Percentiles rank a stretch among this genome's conserved stretches.
Conservation (phyloP, 2,329 filamentous ascomycete genomes). For the Teratosphaeria gauchensis region DNA sequence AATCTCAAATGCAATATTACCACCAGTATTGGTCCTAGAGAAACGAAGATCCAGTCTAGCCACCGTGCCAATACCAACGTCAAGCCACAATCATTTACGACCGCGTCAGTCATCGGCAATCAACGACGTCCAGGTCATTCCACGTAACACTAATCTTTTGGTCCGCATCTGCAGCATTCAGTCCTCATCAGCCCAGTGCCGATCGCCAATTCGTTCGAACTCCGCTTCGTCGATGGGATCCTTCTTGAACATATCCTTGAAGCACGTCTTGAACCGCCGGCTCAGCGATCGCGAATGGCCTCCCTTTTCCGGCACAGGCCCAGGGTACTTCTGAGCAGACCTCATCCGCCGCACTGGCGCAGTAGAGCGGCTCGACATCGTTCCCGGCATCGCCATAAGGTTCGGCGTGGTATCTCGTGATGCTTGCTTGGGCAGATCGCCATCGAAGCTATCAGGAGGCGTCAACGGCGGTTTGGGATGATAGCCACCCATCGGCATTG, state of each 20-base stretch:
- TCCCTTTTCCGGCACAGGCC: background rate
- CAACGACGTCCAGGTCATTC: background rate
- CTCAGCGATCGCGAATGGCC: slow-evolving; percentile 6
- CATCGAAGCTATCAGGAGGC: slow-evolving; percentile 10
- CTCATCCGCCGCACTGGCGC: background rate
- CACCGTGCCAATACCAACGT: too few species aligned
- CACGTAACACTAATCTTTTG: background rate
- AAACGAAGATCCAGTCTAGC: too few species aligned
- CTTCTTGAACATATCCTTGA: slow-evolving; percentile 19
- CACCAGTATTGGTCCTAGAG: too few species aligned
- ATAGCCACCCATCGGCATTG: background rate
- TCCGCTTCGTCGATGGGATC: slow-evolving; percentile 15
- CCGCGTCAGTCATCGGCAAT: too few species aligned
- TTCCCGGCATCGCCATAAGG: slow-evolving; percentile 12
- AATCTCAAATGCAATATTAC: too few species aligned
- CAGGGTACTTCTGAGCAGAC: background rate
- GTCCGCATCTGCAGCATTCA: background rate
- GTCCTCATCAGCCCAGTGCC: slow-evolving; percentile 24
- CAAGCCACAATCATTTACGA: too few species aligned
- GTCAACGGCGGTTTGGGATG: slow-evolving; percentile 7
- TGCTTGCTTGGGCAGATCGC: background rate
- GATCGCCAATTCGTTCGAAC: slow-evolving; percentile 16
- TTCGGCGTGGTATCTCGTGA: background rate
- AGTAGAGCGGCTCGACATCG: slow-evolving; percentile 5
- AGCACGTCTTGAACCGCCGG: slow-evolving; percentile 12